A percentile compares a stretch with the other conserved stretches of the same genome.
Evolutionary conservation across 2,329 filamentous ascomycete species (phyloP).

Genomic region (Xylariaceae sp.): DNA sequence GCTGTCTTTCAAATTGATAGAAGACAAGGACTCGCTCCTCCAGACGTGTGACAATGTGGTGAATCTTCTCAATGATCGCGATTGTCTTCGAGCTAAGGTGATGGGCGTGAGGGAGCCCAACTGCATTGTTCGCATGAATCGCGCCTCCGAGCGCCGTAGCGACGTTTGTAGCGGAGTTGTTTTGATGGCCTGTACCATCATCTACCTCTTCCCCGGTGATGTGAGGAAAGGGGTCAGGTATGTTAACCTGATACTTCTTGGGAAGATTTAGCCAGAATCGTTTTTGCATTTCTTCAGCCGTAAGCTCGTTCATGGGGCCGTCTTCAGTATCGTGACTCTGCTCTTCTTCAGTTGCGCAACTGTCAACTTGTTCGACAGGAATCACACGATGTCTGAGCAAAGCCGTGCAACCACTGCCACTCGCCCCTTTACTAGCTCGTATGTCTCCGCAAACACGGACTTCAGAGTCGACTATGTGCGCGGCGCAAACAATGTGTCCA

Average conservation of each 20-base stretch:
- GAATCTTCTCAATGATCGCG: constrained; percentile 18
- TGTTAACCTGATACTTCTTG: no score
- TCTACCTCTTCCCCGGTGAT: no score
- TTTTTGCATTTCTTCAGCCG: no score
- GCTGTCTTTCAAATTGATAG: constrained; percentile 31
- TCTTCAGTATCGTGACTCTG: background rate
- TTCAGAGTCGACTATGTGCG: constrained; percentile 4
- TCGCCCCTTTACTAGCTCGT: constrained; percentile 3
- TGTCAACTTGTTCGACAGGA: constrained; percentile 7
- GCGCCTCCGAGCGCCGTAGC: no score
- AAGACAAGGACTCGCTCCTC: constrained; percentile 35
- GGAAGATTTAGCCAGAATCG: no score
- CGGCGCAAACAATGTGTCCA: constrained; percentile 27
- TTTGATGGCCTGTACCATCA: no score
- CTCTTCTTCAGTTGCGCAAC: background rate
- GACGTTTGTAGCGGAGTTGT: no score
- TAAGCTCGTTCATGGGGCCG: no score
- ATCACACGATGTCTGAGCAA: constrained; percentile 10
- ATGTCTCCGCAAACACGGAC: constrained; percentile 17
- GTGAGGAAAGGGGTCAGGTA: no score
- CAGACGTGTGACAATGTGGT: constrained; percentile 3
- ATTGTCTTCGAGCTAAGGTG: constrained; percentile 22
- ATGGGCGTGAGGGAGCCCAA: background rate
- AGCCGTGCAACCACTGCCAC: constrained; percentile 8
- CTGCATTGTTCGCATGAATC: no score